Conservation (phyloP, 1,139 yeast genomes). For the Debaryomyces udenii region DNA sequence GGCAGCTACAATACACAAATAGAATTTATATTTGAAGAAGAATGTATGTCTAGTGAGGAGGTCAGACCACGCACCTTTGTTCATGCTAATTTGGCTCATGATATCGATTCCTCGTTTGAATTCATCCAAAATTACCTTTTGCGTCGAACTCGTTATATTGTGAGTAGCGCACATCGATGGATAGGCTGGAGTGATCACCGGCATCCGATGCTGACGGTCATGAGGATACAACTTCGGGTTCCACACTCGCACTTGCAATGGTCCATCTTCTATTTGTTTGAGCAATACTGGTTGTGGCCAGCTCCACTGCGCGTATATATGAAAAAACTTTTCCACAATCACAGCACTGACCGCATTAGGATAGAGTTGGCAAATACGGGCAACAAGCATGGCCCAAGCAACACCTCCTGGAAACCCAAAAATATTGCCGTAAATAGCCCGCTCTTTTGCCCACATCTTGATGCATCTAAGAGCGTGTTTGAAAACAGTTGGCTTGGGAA, state of each 20-base stretch:
- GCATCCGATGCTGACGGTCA: conserved; percentile 92
- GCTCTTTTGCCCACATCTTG: conserved; percentile 93
- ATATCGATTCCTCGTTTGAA: conserved; percentile 72
- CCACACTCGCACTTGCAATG: conserved; percentile 95
- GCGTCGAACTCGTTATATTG: conserved; percentile 87
- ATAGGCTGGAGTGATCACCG: conserved; percentile 98
- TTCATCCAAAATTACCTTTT: conserved; percentile 74
- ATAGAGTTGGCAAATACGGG: conserved; percentile 92
- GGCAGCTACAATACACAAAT: conserved; percentile 78
- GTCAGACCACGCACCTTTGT: conserved; percentile 72
- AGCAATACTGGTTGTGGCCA: conserved; percentile 99
- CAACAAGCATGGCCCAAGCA: conserved; percentile 99
- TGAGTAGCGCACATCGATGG: conserved; percentile 99
- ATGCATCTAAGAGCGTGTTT: conserved; percentile 91
- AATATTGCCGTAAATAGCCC: conserved; percentile 92
- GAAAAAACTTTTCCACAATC: conserved; percentile 83
- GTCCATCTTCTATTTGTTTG: conserved; percentile 95
- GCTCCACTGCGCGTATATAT: conserved; percentile 84
- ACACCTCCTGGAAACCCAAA: conserved; percentile 99
- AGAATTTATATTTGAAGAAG: conserved; percentile 81
- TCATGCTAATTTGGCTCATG: conserved; percentile 67
- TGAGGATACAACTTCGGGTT: conserved; percentile 87
- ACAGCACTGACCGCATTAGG: conserved; percentile 96
- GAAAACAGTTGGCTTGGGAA: conserved; percentile 91
- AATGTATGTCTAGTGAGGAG: conserved; percentile 78